Percentiles rank a stretch among this genome's conserved stretches.
Conservation (phyloP, 495 filamentous ascomycete genomes). For the Lophiotrema nucula region DNA sequence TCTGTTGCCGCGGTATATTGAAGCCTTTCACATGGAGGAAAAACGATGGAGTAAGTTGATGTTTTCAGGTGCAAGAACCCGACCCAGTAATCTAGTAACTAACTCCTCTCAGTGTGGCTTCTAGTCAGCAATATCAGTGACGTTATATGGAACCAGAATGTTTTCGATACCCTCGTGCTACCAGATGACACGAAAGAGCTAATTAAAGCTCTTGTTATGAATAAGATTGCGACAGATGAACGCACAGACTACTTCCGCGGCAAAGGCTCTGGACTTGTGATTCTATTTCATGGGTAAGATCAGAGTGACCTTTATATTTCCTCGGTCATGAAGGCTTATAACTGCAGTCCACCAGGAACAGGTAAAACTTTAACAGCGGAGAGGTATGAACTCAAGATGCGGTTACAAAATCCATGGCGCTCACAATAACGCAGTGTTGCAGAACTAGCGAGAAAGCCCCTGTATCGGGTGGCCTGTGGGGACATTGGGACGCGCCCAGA, state of each 20-base stretch:
- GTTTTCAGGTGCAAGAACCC: background rate
- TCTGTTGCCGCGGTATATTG: background rate
- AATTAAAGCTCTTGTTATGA: slow-evolving; percentile 49
- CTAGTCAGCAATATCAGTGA: slow-evolving; percentile 39
- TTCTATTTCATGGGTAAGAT: slow-evolving; percentile 17
- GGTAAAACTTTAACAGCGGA: slow-evolving; percentile 42
- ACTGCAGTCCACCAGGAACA: slow-evolving; percentile 37
- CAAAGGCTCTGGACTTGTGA: slow-evolving; percentile 40
- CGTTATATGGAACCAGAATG: slow-evolving; percentile 40
- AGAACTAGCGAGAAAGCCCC: slow-evolving; percentile 5
- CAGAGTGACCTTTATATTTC: background rate
- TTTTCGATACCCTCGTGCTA: slow-evolving; percentile 48
- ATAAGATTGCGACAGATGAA: slow-evolving; percentile 42
- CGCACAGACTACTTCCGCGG: slow-evolving; percentile 52
- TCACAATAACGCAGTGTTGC: slow-evolving; percentile 1
- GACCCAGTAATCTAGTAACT: background rate
- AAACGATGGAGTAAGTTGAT: too few species aligned
- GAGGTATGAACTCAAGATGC: background rate
- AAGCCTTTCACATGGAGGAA: too few species aligned
- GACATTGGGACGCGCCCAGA: slow-evolving; percentile 16
- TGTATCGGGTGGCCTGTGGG: slow-evolving; percentile 4
- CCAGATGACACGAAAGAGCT: slow-evolving; percentile 45
- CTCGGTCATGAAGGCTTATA: slow-evolving; percentile 6
- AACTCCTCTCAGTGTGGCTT: slow-evolving; percentile 5
- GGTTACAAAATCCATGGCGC: background rate